Conservation (phyloP, 257 asterid species). For the Nicotiana tabacum region DNA sequence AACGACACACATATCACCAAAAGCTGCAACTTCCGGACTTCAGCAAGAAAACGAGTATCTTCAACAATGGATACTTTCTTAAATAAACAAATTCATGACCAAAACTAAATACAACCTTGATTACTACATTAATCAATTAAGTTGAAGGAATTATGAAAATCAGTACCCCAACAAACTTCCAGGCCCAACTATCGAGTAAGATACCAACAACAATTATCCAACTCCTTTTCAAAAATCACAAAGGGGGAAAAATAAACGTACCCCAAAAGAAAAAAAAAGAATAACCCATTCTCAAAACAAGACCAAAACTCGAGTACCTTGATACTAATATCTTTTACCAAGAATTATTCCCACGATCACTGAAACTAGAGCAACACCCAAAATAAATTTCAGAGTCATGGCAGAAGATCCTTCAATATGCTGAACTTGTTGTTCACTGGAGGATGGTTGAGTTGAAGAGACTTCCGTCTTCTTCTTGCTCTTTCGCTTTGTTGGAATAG, state of each 20-base stretch:
- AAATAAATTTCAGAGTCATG: slow-evolving; percentile 38
- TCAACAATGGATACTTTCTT: background rate
- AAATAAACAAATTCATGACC: background rate
- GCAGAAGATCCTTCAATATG: slow-evolving; percentile 35
- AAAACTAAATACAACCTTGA: slow-evolving; percentile 5
- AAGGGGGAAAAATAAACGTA: background rate
- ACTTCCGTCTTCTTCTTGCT: slow-evolving; percentile 46
- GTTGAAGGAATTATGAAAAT: slow-evolving; percentile 6
- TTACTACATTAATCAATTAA: background rate
- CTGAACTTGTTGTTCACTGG: slow-evolving; percentile 35
- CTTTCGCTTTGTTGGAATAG: slow-evolving; percentile 58
- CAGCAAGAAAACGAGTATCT: background rate
- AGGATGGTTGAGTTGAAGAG: slow-evolving; percentile 31
- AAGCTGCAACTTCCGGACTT: background rate
- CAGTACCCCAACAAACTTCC: slow-evolving; percentile 7
- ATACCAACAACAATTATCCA: background rate
- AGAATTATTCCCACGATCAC: slow-evolving; percentile 59
- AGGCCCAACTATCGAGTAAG: background rate
- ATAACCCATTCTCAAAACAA: background rate
- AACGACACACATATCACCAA: background rate
- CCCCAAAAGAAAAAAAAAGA: background rate
- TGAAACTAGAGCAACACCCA: slow-evolving; percentile 83
- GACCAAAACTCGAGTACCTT: background rate
- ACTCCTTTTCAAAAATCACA: slow-evolving; percentile 1
- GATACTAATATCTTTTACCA: slow-evolving; percentile 55